phyloP scores from a whole-genome alignment of 345 rosid species.

The Eucalyptus viminalis region DNA sequence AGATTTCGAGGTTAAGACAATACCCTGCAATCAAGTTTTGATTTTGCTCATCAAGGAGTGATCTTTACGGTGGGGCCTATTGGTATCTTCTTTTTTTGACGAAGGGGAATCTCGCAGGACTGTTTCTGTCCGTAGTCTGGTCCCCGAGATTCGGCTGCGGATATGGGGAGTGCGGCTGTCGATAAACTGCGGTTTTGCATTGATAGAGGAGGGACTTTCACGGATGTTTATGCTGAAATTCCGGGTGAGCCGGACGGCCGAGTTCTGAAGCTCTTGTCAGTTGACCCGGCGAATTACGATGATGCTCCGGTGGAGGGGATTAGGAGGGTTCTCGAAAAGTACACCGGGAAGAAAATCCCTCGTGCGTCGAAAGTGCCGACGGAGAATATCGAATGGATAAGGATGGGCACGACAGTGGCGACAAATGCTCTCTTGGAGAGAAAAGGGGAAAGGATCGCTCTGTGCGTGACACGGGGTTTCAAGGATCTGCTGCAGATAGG shows the following conservation, averaged over 20 bases:
- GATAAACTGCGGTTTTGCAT: conserved; percentile 79
- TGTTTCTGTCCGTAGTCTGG: background rate
- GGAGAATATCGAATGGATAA: conserved; percentile 86
- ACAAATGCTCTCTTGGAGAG: conserved; percentile 95
- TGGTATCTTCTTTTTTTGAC: background rate
- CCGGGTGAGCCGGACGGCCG: conserved; percentile 66
- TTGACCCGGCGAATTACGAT: conserved; percentile 87
- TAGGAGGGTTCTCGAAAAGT: conserved; percentile 78
- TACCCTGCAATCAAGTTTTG: background rate
- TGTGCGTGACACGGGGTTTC: conserved; percentile 82
- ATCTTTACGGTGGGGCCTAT: background rate
- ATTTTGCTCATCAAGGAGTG: background rate
- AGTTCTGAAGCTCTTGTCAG: conserved; percentile 83
- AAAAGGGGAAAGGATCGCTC: conserved; percentile 85
- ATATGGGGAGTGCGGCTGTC: conserved; percentile 33
- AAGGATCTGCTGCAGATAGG: conserved; percentile 92
- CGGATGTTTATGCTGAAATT: conserved; percentile 92
- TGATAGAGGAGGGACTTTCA: conserved; percentile 94
- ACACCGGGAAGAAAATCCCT: conserved; percentile 55
- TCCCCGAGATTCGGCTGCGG: background rate
- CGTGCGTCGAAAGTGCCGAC: conserved; percentile 69
- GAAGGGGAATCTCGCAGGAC: background rate
- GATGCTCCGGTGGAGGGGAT: conserved; percentile 98
- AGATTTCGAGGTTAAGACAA: background rate
- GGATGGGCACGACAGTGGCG: conserved; percentile 98